Evolutionary conservation across 345 rosid genomes (phyloP).

Genomic region (Arabidopsis arenosa): DNA sequence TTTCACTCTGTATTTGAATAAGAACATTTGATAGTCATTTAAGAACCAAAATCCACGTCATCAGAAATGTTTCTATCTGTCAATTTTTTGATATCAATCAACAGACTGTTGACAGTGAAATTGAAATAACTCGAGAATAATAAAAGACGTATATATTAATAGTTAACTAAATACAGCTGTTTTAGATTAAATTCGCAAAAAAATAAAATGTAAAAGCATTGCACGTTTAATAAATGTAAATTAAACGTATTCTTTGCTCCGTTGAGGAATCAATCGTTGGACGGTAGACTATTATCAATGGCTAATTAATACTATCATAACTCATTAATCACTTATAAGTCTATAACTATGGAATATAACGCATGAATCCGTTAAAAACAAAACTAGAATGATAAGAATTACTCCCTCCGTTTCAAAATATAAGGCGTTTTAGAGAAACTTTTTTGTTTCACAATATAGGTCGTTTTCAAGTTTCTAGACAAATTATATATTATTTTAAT

Average conservation of each 20-base stretch:
- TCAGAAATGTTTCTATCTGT: slow-evolving; percentile 5
- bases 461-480: too few relatives aligned
- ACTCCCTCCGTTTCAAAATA: background rate
- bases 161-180: slow-evolving; percentile 5
- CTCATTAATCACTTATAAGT: background rate
- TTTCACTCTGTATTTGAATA: slow-evolving; percentile 30
- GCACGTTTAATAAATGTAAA: slow-evolving; percentile 23
- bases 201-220: background rate
- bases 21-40: slow-evolving; percentile 1
- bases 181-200: background rate
- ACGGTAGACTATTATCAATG: background rate
- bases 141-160: background rate
- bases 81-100: background rate
- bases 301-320: background rate
- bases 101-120: slow-evolving; percentile 14
- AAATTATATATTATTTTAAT: too few relatives aligned
- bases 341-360: too few relatives aligned
- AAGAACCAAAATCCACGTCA: background rate
- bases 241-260: slow-evolving; percentile 14
- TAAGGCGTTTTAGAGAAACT: too few relatives aligned
- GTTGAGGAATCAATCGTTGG: background rate
- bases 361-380: background rate
- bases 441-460: too few relatives aligned
- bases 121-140: slow-evolving; percentile 12
- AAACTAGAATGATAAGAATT: background rate